Percentiles rank a stretch among this genome's conserved stretches.
phyloP scores from a whole-genome alignment of 352 stramenopile genomes.

The Blastocystis sp. region DNA sequence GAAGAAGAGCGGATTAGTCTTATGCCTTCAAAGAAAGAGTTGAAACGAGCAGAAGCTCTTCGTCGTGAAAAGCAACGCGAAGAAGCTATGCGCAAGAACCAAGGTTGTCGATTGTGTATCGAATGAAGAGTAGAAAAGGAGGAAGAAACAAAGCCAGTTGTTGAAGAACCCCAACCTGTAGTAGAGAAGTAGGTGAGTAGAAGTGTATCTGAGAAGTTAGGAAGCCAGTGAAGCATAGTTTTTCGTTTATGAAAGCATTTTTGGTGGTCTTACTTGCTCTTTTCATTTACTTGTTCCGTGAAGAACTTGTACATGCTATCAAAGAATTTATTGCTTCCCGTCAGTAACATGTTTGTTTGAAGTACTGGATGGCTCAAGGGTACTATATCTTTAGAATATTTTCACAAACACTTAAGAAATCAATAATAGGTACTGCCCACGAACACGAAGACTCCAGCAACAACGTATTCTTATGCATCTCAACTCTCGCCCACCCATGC shows the following conservation, averaged over 20 bases:
- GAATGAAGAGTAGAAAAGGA: slow-evolving; percentile 20
- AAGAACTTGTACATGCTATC: background rate
- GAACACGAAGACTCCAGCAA: slow-evolving; percentile 77
- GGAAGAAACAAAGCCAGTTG: background rate
- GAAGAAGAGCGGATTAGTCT: slow-evolving; percentile 25
- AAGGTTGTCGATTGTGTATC: background rate
- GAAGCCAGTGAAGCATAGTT: background rate
- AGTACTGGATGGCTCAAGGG: background rate
- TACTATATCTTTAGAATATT: too few species aligned
- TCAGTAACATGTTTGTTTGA: slow-evolving; percentile 19
- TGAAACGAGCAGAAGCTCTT: slow-evolving; percentile 34
- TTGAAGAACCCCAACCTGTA: background rate
- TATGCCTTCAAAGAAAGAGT: background rate
- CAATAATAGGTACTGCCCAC: slow-evolving; percentile 79
- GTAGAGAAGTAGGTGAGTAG: background rate
- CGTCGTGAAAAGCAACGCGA: slow-evolving; percentile 33
- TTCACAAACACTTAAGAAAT: slow-evolving; percentile 40
- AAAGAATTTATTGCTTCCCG: background rate
- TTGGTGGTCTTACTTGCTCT: slow-evolving; percentile 1
- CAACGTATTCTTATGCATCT: slow-evolving; percentile 84
- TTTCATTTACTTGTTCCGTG: background rate
- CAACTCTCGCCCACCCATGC: slow-evolving; percentile 85
- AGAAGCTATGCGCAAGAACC: background rate
- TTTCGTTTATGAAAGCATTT: background rate
- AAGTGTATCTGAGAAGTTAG: background rate